Base-by-base conservation (phyloP, 345 rosid genomes). In the Pugionium cornutum region DNA sequence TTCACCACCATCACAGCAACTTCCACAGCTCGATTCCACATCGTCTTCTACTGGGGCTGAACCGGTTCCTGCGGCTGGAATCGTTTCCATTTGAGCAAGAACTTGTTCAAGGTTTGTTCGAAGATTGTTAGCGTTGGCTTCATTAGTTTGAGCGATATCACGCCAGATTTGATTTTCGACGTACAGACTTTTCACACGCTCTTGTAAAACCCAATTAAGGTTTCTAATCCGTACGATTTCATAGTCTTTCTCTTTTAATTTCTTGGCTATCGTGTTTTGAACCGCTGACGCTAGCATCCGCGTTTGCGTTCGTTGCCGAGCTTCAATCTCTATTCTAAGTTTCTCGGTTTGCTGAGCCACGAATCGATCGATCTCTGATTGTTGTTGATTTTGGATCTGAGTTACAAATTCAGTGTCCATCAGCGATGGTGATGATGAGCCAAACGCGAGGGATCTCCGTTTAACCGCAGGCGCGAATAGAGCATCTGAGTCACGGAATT, bases 91-190 rank as follows among this genome's bases (percentile, higher is more conserved):
- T 58, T 84, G 86, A 47, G 89, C 87, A 49, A 90, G 78, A 32
- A 83, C 84, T 4, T 80, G 87, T 41, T 79, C 85, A 1, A 90
- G 81, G 39, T 83, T 81, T 70, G 61, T 68, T 1, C 91, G 74
- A 11, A 90, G 80, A 2, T 82, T 78, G 53, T 81, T 84, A 7
- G 91, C 91, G 1, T 83, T 77, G 45, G 88, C 88, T 73, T 91
- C 97, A 28, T 86, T 86, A 10, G 78, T 73, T 32, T 83, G 89
- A 0, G 96, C 96, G 27, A 84, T 54, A 33, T 85, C 86, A 3
- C 84, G 69, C 97, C 87, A 88, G 1, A 86, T 53, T 28, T 82
- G 89, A 53, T 83, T 88, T 66, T 91, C 96, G 0, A 78, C 64
- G 61, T 32, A 78, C 2, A 90, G 58, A 40, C 75, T 70, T 58